Base-by-base conservation (phyloP, 345 rosid genomes). In the Citrus trifoliata region DNA sequence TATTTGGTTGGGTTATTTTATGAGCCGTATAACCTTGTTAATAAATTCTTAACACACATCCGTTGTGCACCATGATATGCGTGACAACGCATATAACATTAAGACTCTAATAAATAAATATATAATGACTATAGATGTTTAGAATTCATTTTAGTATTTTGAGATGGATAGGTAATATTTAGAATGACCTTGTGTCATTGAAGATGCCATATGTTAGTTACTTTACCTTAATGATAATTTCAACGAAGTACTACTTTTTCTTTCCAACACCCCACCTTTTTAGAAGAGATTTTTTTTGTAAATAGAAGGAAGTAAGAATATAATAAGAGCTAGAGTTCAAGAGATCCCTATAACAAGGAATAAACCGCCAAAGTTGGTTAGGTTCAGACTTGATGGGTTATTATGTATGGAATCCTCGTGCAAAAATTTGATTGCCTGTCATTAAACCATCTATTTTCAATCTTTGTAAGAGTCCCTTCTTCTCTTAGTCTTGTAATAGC, bases 321-420 rank as follows among this genome's bases (percentile, higher is more conserved):
- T 56, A 13, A 42, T 7, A 21, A 84, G 56, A 55, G 82, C 85
- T 46, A 38, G 33, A 35, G 73, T 74, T 12, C 83, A 78, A 70
- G 80, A 37, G 4, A 55, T 58, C 22, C 83, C 87, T 5, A 75
- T 78, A 28, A 84, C 76, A 22, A 80, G 73, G 67, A 80, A 86
- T 48, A 86, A 83, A 14, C 86, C 89, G 2, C 84, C 42, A 19
- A 84, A 84, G 7, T 28, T 80, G 21, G 71, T n/a, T 6, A 76
- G 48, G 5, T 59, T 24, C 3, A 70, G 25, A 55, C 48, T 55
- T 42, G 10, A 6, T 16, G 48, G 48, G 32, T 13, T 13, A 46
- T 32, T 55, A 71, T 46, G 22, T 2, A 27, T 9, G 10, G 63
- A 71, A 22, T 32, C 75, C 9, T 61, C 30, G 0, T 8, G 19